A percentile compares a stretch with the other conserved stretches of the same genome.
Evolutionary conservation across 441 rosid species (phyloP).

Genomic region (Pelargonium cotyledonis): DNA sequence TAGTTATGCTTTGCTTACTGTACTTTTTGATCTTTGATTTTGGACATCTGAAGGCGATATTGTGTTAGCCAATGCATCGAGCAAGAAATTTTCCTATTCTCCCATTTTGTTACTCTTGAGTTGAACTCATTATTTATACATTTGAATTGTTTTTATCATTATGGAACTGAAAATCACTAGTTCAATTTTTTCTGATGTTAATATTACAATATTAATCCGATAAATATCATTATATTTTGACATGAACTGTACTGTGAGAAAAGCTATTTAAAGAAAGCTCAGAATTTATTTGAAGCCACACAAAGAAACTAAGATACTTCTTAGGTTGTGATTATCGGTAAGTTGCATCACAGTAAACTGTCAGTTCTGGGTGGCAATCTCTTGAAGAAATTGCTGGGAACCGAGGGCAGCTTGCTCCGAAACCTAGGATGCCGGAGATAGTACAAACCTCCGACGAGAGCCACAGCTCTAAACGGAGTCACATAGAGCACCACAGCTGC

Average conservation of each 20-base stretch:
- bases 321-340: too few species aligned
- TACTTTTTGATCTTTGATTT: not conserved
- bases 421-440: slow-evolving; percentile 93
- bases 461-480: slow-evolving; percentile 85
- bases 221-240: too few species aligned
- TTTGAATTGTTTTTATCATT: not conserved
- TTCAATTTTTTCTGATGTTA: too few species aligned
- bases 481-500: slow-evolving; percentile 78
- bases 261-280: too few species aligned
- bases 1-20: not conserved
- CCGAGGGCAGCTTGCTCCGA: slow-evolving; percentile 80
- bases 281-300: too few species aligned
- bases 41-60: slow-evolving; percentile 14
- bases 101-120: not conserved
- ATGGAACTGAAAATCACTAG: too few species aligned
- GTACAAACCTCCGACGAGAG: slow-evolving; percentile 62
- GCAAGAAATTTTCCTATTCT: slow-evolving; percentile 16
- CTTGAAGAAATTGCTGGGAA: slow-evolving; percentile 94
- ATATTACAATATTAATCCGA: too few species aligned
- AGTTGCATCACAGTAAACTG: slow-evolving; percentile 61
- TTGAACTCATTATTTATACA: slow-evolving; percentile 9
- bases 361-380: slow-evolving; percentile 94
- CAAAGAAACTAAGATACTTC: too few species aligned
- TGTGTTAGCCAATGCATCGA: slow-evolving; percentile 15
- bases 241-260: too few species aligned